Percentiles rank a stretch among this genome's conserved stretches.
These are phyloP conservation scores for Lactifluus pinguis DNA, from an alignment of 768 basidiomycete species.

Conservation along the genomic window DNA sequence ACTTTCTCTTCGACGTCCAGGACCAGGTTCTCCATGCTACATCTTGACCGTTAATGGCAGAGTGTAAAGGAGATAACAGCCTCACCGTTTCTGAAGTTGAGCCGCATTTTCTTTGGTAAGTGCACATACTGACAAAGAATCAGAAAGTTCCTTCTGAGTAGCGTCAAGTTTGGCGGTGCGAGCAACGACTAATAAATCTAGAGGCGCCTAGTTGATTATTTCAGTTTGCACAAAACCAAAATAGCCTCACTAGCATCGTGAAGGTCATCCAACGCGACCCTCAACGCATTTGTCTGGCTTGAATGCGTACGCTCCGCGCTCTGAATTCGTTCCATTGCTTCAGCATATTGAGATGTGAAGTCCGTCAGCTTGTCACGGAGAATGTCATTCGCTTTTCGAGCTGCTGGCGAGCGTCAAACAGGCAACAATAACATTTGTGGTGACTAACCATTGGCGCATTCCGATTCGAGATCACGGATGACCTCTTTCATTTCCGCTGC, in stretches of 20 bases:
- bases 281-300: slow-evolving; percentile 5
- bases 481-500: slow-evolving; percentile 10
- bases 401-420: background rate
- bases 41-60: background rate
- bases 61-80: background rate
- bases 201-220: background rate
- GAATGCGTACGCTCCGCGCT: slow-evolving; percentile 1
- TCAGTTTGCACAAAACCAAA: background rate
- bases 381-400: slow-evolving; percentile 19
- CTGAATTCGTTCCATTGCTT: slow-evolving; percentile 15
- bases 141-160: slow-evolving; percentile 13
- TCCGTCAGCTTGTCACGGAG: slow-evolving; percentile 20
- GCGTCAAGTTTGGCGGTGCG: slow-evolving; percentile 11
- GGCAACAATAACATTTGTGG: background rate
- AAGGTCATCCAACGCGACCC: slow-evolving; percentile 9
- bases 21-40: background rate
- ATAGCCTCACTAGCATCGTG: slow-evolving; percentile 10
- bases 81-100: slow-evolving; percentile 6
- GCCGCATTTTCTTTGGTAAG: background rate
- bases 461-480: slow-evolving; percentile 10
- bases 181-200: background rate
- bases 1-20: slow-evolving; percentile 6
- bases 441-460: slow-evolving; percentile 10
- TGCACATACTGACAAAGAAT: slow-evolving; percentile 1
- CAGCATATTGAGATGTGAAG: slow-evolving; percentile 15